Conservation (phyloP, 305 asterid species). For the Euphrasia arctica region DNA sequence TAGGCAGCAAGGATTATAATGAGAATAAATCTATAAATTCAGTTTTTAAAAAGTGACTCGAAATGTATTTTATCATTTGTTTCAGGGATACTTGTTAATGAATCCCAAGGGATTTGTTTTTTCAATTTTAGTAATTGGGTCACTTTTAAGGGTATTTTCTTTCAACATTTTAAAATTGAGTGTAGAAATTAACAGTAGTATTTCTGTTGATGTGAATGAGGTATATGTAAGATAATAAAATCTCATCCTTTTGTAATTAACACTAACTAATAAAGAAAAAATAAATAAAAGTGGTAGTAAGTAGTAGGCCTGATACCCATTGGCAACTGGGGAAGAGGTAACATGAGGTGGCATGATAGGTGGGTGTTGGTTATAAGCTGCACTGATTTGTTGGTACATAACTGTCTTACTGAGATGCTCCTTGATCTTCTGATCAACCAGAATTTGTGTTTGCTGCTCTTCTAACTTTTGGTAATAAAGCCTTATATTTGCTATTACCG, state of each 20-base stretch:
- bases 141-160: too few relatives aligned
- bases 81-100: too few relatives aligned
- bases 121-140: too few relatives aligned
- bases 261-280: background rate
- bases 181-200: too few relatives aligned
- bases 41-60: too few relatives aligned
- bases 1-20: too few relatives aligned
- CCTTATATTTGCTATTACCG: conserved; percentile 47
- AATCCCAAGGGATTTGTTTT: too few relatives aligned
- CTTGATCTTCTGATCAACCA: conserved; percentile 59
- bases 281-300: conserved; percentile 3
- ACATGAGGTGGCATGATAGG: conserved; percentile 55
- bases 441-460: conserved; percentile 60
- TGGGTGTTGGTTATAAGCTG: conserved; percentile 56
- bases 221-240: too few relatives aligned
- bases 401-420: conserved; percentile 64
- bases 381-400: conserved; percentile 58
- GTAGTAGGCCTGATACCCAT: conserved; percentile 44
- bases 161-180: too few relatives aligned
- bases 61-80: too few relatives aligned
- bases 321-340: conserved; percentile 47
- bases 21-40: too few relatives aligned
- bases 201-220: too few relatives aligned
- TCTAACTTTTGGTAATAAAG: conserved; percentile 61
- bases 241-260: background rate